phyloP scores from a whole-genome alignment of 352 stramenopile genomes.

The Phytophthora megakarya region DNA sequence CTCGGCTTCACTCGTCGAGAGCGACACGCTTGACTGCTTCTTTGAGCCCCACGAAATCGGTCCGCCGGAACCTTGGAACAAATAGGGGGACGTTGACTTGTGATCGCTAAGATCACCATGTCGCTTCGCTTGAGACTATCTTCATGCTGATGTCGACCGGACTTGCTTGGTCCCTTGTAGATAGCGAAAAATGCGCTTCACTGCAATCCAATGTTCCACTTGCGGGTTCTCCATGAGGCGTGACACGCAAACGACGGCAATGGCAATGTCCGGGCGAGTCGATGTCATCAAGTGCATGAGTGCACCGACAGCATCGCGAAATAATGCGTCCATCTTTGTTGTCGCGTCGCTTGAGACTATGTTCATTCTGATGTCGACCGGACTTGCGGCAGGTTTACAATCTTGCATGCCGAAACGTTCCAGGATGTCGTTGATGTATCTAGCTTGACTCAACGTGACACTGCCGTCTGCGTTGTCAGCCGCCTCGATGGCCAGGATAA shows the following conservation, averaged over 20 bases:
- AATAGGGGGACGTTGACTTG: too few relatives aligned
- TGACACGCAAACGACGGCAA: constrained; percentile 16
- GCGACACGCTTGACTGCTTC: too few relatives aligned
- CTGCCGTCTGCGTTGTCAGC: constrained; percentile 15
- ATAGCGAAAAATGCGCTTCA: too few relatives aligned
- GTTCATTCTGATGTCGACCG: constrained; percentile 1
- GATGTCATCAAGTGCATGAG: constrained; percentile 31
- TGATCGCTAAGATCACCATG: too few relatives aligned
- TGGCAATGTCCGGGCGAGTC: constrained; percentile 26
- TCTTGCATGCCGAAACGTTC: constrained; percentile 34
- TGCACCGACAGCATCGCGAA: constrained; percentile 23
- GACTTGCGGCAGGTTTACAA: constrained; percentile 15
- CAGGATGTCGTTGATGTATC: constrained; percentile 31
- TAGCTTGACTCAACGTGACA: constrained; percentile 20
- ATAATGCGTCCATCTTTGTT: constrained; percentile 17
- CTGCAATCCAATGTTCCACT: constrained; percentile 19
- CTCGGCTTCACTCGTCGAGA: too few relatives aligned
- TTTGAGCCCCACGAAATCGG: too few relatives aligned
- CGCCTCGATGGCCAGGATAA: constrained; percentile 27
- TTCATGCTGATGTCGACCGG: constrained; percentile 5
- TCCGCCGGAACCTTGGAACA: too few relatives aligned
- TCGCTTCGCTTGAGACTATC: not conserved
- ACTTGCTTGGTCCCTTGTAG: constrained; percentile 1
- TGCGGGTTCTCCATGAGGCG: constrained; percentile 31
- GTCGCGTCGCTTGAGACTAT: constrained; percentile 1